phyloP scores from a whole-genome alignment of 495 filamentous ascomycete species.

The Trichoderma reesei region DNA sequence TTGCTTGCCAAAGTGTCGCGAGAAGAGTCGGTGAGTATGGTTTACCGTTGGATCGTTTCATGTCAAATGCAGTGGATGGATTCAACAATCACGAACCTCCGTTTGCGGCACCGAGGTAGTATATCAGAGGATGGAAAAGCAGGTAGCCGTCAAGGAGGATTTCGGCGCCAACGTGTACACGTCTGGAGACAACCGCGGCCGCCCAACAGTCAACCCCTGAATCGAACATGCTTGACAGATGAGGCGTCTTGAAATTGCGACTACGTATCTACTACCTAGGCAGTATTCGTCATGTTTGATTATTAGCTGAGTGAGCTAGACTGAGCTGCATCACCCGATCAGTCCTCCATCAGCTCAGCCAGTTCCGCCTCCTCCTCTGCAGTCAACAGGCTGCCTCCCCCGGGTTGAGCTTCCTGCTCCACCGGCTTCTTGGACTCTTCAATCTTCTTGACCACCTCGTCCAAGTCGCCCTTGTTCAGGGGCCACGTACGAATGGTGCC shows the following conservation, averaged over 20 bases:
- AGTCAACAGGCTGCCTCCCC: slow-evolving; percentile 45
- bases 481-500: slow-evolving; percentile 78
- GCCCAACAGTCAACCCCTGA: background rate
- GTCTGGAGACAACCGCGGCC: background rate
- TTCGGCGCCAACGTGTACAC: background rate
- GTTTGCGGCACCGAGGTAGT: background rate
- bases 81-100: background rate
- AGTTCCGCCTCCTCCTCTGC: slow-evolving; percentile 80
- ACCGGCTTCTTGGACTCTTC: slow-evolving; percentile 39
- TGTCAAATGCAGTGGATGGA: background rate
- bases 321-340: slow-evolving; percentile 26
- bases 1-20: background rate
- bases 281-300: background rate
- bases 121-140: background rate
- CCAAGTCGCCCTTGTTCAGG: slow-evolving; percentile 53
- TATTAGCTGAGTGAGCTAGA: background rate
- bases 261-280: too few species aligned
- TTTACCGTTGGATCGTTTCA: background rate
- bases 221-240: background rate
- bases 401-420: slow-evolving; percentile 33
- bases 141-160: background rate
- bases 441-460: slow-evolving; percentile 42
- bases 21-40: background rate
- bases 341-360: slow-evolving; percentile 77
- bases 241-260: background rate